Evolutionary conservation across 345 rosid species (phyloP), one percentile per base, ranked within the genome.

Genomic region (Euclidium syriacum): DNA sequence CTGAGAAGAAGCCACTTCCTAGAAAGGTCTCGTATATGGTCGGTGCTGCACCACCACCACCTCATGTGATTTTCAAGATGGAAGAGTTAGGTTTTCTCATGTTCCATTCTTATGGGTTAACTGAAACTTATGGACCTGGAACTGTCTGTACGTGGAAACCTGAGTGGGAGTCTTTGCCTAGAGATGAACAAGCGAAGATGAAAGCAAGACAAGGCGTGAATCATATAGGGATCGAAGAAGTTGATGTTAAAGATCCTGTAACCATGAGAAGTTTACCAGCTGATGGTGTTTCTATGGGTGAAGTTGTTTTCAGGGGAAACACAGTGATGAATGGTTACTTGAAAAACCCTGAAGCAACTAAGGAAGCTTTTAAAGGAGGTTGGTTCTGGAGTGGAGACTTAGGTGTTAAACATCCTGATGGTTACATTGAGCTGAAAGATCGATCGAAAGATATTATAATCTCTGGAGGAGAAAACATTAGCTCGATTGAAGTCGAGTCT

Each of bases 281-380:
- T 2, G 89, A 89, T 77, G 87, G 81, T 15, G 82, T 79, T 18
- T 67, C 86, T 16, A 65, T 82, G 18, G 96, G 96, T 9, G 96
- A 89, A 75, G 80, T 86, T 14, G 80, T 86, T 75, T 73, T 89
- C 58, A 75, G 89, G 50, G 95, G 96, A 38, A 86, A 86, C 71
- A 84, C 90, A 3, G 89, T 89, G 29, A 89, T 89, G 95, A 79
- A 77, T 49, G 95, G 91, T 10, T 89, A 89, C 65, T 57, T 89
- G 6, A 82, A 80, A 71, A 80, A 89, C 62, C 48, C 52, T 11
- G 67, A 81, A 61, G 96, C 87, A 24, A 89, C 90, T 6, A 58
- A 74, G 65, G 78, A 72, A 23, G 83, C 87, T 25, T 84, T 89
- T n/a, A 65, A 62, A 23, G 88, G 84, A 20, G 91, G 95, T 23